A percentile compares a stretch with the other conserved stretches of the same genome.
Conservation (phyloP, 176 grass and related monocot species). For the Oryza nivara region DNA sequence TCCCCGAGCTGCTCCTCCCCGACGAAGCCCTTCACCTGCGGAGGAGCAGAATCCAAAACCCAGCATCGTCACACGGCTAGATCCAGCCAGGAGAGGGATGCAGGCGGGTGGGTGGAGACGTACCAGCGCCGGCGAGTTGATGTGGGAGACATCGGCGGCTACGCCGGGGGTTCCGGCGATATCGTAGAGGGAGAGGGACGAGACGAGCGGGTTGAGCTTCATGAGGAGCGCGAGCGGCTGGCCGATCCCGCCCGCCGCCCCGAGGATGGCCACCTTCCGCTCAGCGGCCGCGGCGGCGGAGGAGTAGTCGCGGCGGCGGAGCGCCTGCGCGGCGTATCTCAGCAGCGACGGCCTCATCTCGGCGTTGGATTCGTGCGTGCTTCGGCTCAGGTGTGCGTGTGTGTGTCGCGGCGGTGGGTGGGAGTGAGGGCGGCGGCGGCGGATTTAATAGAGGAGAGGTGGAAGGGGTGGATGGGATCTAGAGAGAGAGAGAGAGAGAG, state of each 20-base stretch:
- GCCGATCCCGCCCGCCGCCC: slow-evolving; percentile 73
- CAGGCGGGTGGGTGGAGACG: neutral
- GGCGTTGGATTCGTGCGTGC: neutral
- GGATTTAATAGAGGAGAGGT: slow-evolving; percentile 28
- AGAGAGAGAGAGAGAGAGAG: neutral
- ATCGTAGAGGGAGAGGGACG: slow-evolving; percentile 71
- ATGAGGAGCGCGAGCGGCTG: slow-evolving; percentile 72
- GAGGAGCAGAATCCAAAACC: neutral
- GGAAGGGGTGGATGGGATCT: slow-evolving; percentile 30
- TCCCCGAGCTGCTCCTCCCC: slow-evolving; percentile 59
- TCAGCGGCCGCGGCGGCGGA: slow-evolving; percentile 11
- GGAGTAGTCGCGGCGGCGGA: slow-evolving; percentile 41
- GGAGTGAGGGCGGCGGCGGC: neutral
- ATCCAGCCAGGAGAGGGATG: neutral
- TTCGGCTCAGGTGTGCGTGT: neutral
- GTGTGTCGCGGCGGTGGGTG: neutral
- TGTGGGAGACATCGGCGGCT: slow-evolving; percentile 72
- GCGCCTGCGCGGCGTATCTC: slow-evolving; percentile 41
- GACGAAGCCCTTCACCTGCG: slow-evolving; percentile 57
- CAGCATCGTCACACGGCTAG: neutral
- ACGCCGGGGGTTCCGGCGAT: slow-evolving; percentile 69
- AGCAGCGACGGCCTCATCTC: slow-evolving; percentile 53
- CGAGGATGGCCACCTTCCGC: slow-evolving; percentile 70
- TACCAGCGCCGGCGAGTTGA: slow-evolving; percentile 62
- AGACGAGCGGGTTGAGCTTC: slow-evolving; percentile 76